These are phyloP conservation scores for Scenedesmus sp. DNA, from an alignment of 163 green algal genomes.

Conservation along the genomic window DNA sequence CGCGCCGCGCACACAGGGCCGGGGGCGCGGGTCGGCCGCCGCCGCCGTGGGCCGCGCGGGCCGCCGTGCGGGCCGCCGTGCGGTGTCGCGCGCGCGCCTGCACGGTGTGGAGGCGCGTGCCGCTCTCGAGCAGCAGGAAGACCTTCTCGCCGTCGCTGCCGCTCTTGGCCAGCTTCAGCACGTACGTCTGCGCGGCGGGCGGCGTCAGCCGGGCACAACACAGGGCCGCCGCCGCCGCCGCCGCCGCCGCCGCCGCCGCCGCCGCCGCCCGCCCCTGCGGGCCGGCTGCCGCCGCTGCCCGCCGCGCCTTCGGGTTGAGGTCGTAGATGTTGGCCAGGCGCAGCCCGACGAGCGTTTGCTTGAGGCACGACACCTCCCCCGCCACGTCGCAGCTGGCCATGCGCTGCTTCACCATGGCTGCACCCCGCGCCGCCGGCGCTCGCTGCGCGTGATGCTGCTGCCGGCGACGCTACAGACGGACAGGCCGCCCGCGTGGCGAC, in stretches of 20 bases:
- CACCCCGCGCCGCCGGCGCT: no score
- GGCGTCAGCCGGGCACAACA: neutral
- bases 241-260: neutral
- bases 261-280: no score
- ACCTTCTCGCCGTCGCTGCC: constrained; percentile 93
- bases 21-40: no score
- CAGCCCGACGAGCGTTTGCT: constrained; percentile 81
- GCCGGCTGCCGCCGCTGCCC: neutral
- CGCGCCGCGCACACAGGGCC: neutral
- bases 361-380: constrained; percentile 88
- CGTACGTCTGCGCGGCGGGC: constrained; percentile 79
- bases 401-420: constrained; percentile 86
- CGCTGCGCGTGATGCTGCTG: no score
- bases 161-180: constrained; percentile 90
- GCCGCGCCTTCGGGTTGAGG: constrained; percentile 85
- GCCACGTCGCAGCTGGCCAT: constrained; percentile 92
- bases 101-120: constrained; percentile 90
- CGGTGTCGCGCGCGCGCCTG: constrained; percentile 46
- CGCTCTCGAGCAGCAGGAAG: constrained; percentile 93
- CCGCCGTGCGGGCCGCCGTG: neutral
- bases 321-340: constrained; percentile 96
- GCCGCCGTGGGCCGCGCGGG: no score
- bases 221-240: neutral
- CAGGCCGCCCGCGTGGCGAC: no score
- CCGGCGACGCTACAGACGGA: no score